Conservation (phyloP, 2,329 filamentous ascomycete species). For the Fusarium annulatum region DNA sequence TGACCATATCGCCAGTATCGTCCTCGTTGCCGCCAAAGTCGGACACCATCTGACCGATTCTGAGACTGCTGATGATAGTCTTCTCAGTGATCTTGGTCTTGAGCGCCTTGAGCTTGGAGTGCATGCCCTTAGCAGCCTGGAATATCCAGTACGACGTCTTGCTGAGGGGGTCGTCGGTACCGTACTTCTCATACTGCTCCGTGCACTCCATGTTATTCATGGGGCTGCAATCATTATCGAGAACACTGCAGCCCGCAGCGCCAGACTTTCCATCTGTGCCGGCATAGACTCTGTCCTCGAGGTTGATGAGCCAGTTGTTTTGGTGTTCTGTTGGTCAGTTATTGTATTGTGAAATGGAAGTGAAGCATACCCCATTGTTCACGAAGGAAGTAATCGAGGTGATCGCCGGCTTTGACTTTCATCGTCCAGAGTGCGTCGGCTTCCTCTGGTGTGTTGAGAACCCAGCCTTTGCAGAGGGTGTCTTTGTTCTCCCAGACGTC, state of each 20-base stretch:
- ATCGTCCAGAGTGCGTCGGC: slow-evolving; percentile 13
- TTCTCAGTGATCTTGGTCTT: not conserved
- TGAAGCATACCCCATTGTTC: slow-evolving; percentile 2
- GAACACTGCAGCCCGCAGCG: not conserved
- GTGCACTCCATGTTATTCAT: slow-evolving; percentile 9
- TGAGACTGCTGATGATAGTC: not conserved
- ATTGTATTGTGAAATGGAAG: accelerated
- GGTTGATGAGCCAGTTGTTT: slow-evolving; percentile 22
- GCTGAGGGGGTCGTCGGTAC: not conserved
- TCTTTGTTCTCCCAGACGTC: slow-evolving; percentile 2
- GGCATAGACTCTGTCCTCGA: slow-evolving; percentile 1
- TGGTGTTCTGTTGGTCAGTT: slow-evolving; percentile 15
- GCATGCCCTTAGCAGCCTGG: slow-evolving; percentile 18
- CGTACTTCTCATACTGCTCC: slow-evolving; percentile 8
- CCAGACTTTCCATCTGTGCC: slow-evolving; percentile 15
- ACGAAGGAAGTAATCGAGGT: slow-evolving; percentile 7
- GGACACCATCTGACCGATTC: not conserved
- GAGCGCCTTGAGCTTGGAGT: slow-evolving; percentile 5
- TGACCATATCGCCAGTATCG: not conserved
- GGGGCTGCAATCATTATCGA: not conserved
- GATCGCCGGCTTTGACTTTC: not conserved
- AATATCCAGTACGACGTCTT: slow-evolving; percentile 28
- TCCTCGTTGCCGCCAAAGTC: slow-evolving; percentile 8
- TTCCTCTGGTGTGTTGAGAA: slow-evolving; percentile 13
- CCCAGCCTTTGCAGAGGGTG: slow-evolving; percentile 15